phyloP scores from a whole-genome alignment of 768 basidiomycete species.

The Leccinum subtestaceum region DNA sequence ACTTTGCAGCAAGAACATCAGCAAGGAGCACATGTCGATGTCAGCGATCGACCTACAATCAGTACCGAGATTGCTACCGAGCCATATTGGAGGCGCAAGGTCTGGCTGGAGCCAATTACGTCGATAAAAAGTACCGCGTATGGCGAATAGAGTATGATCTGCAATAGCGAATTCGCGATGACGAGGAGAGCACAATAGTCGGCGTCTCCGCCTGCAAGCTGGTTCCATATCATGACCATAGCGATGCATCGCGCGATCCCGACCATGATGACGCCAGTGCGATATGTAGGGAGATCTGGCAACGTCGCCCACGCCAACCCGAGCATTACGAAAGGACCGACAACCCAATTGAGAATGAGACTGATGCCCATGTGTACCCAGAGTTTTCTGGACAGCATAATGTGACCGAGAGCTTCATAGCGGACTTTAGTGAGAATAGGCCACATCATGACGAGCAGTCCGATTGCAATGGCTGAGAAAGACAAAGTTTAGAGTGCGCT shows the following conservation, averaged over 20 bases:
- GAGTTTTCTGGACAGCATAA: slow-evolving; percentile 50
- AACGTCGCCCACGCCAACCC: slow-evolving; percentile 82
- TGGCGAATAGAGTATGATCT: slow-evolving; percentile 69
- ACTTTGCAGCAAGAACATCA: slow-evolving; percentile 39
- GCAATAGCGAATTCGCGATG: slow-evolving; percentile 74
- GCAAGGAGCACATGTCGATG: not conserved
- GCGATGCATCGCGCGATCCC: slow-evolving; percentile 47
- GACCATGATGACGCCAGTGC: slow-evolving; percentile 80
- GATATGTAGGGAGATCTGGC: slow-evolving; percentile 71
- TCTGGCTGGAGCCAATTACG: slow-evolving; percentile 49
- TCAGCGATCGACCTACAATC: slow-evolving; percentile 50
- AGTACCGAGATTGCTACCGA: slow-evolving; percentile 64
- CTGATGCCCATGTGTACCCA: slow-evolving; percentile 72
- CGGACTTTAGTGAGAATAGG: slow-evolving; percentile 74
- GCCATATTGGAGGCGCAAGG: slow-evolving; percentile 50
- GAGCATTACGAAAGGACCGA: slow-evolving; percentile 83
- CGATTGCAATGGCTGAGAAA: slow-evolving; percentile 68
- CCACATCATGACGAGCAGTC: slow-evolving; percentile 88
- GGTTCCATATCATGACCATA: slow-evolving; percentile 83
- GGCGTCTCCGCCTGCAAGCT: slow-evolving; percentile 62
- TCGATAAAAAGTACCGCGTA: slow-evolving; percentile 73
- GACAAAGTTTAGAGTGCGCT: not conserved
- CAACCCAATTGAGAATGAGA: slow-evolving; percentile 72
- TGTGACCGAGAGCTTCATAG: slow-evolving; percentile 62
- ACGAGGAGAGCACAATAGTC: slow-evolving; percentile 81